Percentiles rank a stretch among this genome's conserved stretches.
Conservation (phyloP, 2,329 filamentous ascomycete genomes). For the Penicillium sp. region DNA sequence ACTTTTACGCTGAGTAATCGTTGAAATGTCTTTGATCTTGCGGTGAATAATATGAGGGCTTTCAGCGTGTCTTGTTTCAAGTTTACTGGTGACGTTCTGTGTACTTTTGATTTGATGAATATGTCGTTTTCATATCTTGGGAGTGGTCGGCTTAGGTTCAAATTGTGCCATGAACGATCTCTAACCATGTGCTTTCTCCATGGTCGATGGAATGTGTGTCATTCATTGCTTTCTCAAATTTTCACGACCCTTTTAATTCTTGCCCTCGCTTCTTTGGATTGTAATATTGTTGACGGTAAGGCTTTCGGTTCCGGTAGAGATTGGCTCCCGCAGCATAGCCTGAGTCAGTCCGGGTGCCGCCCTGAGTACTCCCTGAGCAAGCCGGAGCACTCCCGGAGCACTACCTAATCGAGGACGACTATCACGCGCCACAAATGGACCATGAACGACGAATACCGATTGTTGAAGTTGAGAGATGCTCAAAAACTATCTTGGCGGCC, state of each 20-base stretch:
- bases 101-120: slow-evolving; percentile 1
- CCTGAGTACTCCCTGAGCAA: too few relatives aligned
- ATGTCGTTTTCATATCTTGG: not conserved
- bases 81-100: slow-evolving; percentile 3
- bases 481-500: too few relatives aligned
- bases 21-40: slow-evolving; percentile 10
- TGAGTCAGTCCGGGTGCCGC: too few relatives aligned
- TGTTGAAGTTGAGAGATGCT: too few relatives aligned
- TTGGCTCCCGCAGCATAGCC: too few relatives aligned
- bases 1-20: slow-evolving; percentile 7
- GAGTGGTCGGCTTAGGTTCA: slow-evolving; percentile 12
- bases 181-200: slow-evolving; percentile 4
- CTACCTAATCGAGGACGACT: too few relatives aligned
- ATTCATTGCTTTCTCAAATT: slow-evolving; percentile 5
- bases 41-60: slow-evolving; percentile 9
- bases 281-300: too few relatives aligned
- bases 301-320: too few relatives aligned
- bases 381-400: too few relatives aligned
- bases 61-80: slow-evolving; percentile 12
- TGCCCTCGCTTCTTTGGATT: not conserved
- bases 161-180: slow-evolving; percentile 20
- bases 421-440: too few relatives aligned
- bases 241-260: not conserved
- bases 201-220: slow-evolving; percentile 5
- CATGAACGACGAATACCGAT: too few relatives aligned